Evolutionary conservation across 495 filamentous ascomycete species (phyloP).

Genomic region (Polyplosphaeria fusca): DNA sequence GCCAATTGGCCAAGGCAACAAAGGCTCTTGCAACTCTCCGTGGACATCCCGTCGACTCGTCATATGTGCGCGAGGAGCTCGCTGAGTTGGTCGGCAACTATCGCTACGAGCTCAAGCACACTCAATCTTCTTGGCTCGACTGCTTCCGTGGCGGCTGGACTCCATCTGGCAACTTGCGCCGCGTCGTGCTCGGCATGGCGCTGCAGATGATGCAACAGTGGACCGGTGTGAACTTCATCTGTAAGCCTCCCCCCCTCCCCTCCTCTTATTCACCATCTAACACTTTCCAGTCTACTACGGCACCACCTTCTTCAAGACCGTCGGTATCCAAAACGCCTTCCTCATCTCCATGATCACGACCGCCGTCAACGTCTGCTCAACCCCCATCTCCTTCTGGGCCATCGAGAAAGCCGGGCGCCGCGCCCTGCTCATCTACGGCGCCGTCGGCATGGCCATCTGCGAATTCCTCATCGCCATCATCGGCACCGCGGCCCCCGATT

Average conservation of each 20-base stretch:
- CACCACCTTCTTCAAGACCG: constrained; percentile 69
- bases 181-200: constrained; percentile 70
- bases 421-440: constrained; percentile 73
- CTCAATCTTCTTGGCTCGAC: constrained; percentile 58
- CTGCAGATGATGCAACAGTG: constrained; percentile 76
- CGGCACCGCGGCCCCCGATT: constrained; percentile 41
- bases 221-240: constrained; percentile 88
- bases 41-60: constrained; percentile 59
- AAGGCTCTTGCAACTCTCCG: constrained; percentile 64
- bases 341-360: constrained; percentile 77
- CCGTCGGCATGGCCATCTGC: constrained; percentile 76
- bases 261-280: not conserved
- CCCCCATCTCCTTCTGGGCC: constrained; percentile 76
- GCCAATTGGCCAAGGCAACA: constrained; percentile 60
- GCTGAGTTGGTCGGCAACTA: constrained; percentile 75
- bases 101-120: constrained; percentile 66
- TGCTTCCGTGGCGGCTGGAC: constrained; percentile 65
- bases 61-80: constrained; percentile 63
- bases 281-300: constrained; percentile 66
- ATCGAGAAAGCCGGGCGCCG: constrained; percentile 82
- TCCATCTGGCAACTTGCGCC: constrained; percentile 63
- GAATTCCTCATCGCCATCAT: constrained; percentile 82
- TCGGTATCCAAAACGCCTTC: constrained; percentile 70
- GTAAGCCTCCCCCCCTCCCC: constrained; percentile 8
- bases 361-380: constrained; percentile 78